These are phyloP conservation scores for Eimeria falciformis DNA, from an alignment of 169 alveolate genomes.

Conservation along the genomic window DNA sequence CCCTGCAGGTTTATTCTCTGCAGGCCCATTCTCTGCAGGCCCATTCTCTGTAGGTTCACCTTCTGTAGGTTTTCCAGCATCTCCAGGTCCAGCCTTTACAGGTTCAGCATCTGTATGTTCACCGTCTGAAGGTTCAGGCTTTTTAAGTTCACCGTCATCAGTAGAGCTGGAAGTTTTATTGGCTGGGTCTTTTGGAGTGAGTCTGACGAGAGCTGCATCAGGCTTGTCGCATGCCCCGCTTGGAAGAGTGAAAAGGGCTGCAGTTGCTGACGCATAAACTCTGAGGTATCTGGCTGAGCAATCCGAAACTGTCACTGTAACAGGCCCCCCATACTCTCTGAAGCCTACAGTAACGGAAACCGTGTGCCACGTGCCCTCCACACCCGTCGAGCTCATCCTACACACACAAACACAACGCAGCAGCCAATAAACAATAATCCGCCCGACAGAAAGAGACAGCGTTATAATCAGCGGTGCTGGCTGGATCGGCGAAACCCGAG, in stretches of 20 bases:
- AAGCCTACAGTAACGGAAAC: neutral
- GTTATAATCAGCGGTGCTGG: too few relatives aligned
- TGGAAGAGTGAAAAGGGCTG: neutral
- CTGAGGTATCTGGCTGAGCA: slow-evolving; percentile 16
- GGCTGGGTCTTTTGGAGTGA: too few relatives aligned
- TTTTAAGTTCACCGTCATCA: too few relatives aligned
- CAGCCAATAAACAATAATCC: neutral
- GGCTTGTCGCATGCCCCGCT: neutral
- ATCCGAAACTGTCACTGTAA: neutral
- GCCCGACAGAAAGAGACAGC: neutral
- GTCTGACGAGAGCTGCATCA: neutral
- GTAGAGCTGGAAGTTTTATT: too few relatives aligned
- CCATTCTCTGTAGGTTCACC: too few relatives aligned
- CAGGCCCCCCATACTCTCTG: neutral
- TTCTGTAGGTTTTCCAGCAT: too few relatives aligned
- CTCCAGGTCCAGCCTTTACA: too few relatives aligned
- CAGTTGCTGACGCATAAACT: slow-evolving; percentile 20
- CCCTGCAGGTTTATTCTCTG: too few relatives aligned
- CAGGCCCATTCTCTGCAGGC: too few relatives aligned
- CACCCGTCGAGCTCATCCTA: neutral
- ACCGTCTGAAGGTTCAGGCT: too few relatives aligned
- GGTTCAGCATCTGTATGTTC: too few relatives aligned
- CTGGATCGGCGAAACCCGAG: too few relatives aligned
- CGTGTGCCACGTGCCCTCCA: slow-evolving; percentile 29
- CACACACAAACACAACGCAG: neutral